Percentiles rank a stretch among this genome's conserved stretches.
phyloP scores from a whole-genome alignment of 2,329 filamentous ascomycete genomes.

The Fusarium azukiicola region DNA sequence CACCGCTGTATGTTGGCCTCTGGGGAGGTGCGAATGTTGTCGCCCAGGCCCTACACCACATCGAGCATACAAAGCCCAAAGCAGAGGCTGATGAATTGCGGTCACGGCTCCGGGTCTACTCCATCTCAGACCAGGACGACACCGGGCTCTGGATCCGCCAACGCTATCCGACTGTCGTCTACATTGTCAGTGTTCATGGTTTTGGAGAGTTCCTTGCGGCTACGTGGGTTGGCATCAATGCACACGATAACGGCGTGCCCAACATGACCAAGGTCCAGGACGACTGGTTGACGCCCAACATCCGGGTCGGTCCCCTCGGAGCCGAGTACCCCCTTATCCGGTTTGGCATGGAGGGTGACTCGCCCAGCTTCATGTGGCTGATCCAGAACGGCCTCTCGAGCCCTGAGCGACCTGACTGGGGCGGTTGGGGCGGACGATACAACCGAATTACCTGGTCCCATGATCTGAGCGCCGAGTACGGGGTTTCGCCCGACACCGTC shows the following conservation, averaged over 20 bases:
- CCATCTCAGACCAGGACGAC: not conserved
- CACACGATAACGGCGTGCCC: not conserved
- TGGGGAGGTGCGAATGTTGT: not conserved
- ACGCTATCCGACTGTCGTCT: not conserved
- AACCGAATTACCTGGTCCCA: conserved; percentile 13
- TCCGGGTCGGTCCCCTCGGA: not conserved
- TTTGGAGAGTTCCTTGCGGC: not conserved
- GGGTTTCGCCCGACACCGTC: conserved; percentile 20
- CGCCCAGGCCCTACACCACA: not conserved
- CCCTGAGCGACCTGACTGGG: conserved; percentile 20
- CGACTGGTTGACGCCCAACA: not conserved
- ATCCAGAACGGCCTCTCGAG: conserved; percentile 30
- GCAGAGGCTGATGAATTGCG: not conserved
- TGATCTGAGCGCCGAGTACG: conserved; percentile 29
- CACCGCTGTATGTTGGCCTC: not conserved
- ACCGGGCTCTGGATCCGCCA: not conserved
- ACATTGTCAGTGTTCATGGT: not conserved
- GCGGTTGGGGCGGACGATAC: conserved; percentile 35
- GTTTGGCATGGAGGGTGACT: not conserved
- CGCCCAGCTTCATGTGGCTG: conserved; percentile 1
- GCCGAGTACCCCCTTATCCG: not conserved
- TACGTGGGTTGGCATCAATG: not conserved
- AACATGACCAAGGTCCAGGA: not conserved
- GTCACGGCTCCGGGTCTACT: not conserved
- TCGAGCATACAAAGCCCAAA: not conserved